Evolutionary conservation across 208 protist species (phyloP).

Genomic region (Trypanosoma caninum): DNA sequence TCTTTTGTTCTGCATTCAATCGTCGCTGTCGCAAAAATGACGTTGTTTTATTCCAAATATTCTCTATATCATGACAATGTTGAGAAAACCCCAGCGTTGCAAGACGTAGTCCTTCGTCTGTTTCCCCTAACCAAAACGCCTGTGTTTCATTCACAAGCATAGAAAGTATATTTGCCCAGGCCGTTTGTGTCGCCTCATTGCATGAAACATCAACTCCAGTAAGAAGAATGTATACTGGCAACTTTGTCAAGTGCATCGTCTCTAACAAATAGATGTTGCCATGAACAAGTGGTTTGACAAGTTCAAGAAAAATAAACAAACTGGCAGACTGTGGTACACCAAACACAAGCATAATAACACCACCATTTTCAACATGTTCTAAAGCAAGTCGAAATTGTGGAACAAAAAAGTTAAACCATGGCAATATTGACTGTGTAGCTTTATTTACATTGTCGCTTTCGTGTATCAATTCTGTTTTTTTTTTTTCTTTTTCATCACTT

Average conservation of each 20-base stretch:
- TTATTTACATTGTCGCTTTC: not conserved
- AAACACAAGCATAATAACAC: slow-evolving; percentile 70
- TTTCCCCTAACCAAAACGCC: slow-evolving; percentile 67
- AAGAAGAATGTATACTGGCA: slow-evolving; percentile 61
- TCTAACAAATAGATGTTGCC: slow-evolving; percentile 33
- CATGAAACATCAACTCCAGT: not conserved
- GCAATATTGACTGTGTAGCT: slow-evolving; percentile 25
- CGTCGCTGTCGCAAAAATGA: slow-evolving; percentile 37
- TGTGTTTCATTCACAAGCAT: slow-evolving; percentile 18
- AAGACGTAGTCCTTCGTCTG: slow-evolving; percentile 46
- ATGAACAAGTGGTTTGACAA: slow-evolving; percentile 32
- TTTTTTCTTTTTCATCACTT: not conserved
- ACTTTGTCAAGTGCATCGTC: slow-evolving; percentile 73
- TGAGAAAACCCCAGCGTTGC: slow-evolving; percentile 40
- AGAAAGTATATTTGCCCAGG: not conserved
- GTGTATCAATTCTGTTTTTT: not conserved
- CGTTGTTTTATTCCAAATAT: slow-evolving; percentile 37
- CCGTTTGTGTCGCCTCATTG: not conserved
- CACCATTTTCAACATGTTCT: slow-evolving; percentile 36
- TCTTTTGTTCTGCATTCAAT: slow-evolving; percentile 37
- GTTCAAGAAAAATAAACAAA: slow-evolving; percentile 43
- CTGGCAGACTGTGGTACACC: slow-evolving; percentile 71
- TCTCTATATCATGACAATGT: slow-evolving; percentile 33
- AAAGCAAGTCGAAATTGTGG: slow-evolving; percentile 64
- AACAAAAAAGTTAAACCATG: slow-evolving; percentile 75